Conservation (phyloP, 345 rosid species). For the Carallia brachiata region DNA sequence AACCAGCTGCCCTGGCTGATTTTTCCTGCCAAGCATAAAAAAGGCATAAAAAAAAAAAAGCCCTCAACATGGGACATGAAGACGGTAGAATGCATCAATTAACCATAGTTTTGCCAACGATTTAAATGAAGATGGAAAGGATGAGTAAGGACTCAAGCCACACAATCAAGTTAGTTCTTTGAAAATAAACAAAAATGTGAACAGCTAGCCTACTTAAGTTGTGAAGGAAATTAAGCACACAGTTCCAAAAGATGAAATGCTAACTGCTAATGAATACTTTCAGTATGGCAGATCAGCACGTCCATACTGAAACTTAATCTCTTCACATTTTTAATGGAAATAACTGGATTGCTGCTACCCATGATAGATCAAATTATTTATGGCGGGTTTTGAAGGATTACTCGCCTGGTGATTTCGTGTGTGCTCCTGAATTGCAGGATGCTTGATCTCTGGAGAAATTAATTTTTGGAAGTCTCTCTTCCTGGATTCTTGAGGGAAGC, state of each 20-base stretch:
- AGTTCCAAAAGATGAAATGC: neutral
- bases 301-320: neutral
- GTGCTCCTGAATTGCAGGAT: constrained; percentile 20
- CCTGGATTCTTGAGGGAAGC: constrained; percentile 22
- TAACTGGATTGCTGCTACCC: neutral
- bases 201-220: neutral
- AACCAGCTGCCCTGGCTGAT: constrained; percentile 2
- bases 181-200: neutral
- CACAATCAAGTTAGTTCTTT: neutral
- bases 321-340: constrained; percentile 2
- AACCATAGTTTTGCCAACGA: neutral
- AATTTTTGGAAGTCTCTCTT: constrained; percentile 39
- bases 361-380: constrained; percentile 7
- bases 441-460: constrained; percentile 21
- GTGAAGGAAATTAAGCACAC: neutral
- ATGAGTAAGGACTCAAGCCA: neutral
- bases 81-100: constrained; percentile 5
- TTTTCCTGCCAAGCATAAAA: constrained; percentile 14
- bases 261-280: neutral
- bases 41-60: neutral
- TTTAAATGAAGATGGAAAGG: constrained; percentile 6
- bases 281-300: neutral
- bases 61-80: neutral
- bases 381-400: neutral
- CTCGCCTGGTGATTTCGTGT: constrained; percentile 22